Evolutionary conservation across 2,329 filamentous ascomycete species (phyloP).

Genomic region (Lasiodiplodia sp.): DNA sequence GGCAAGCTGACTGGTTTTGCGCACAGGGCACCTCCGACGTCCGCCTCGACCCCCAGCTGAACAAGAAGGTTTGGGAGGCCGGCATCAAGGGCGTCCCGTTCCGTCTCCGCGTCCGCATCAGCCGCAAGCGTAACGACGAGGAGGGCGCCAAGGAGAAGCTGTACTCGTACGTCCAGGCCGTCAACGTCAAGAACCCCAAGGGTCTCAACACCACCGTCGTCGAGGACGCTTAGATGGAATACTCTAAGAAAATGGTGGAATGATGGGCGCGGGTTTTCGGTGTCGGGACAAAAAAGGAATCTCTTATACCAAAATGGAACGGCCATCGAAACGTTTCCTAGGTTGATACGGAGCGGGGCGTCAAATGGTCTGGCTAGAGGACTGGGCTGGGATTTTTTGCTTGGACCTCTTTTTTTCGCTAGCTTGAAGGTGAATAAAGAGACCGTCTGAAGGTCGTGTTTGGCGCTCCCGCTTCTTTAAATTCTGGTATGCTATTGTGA

Average conservation of each 20-base stretch:
- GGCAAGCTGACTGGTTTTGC: not conserved
- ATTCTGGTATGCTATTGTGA: not conserved
- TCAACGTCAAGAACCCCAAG: constrained; percentile 99
- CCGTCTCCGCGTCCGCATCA: constrained; percentile 97
- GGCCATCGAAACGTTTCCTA: not conserved
- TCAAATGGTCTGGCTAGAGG: constrained; percentile 4
- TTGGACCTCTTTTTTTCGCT: constrained; percentile 6
- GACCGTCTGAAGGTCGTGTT: constrained; percentile 16
- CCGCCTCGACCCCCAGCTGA: constrained; percentile 96
- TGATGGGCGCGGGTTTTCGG: not conserved
- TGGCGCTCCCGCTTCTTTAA: constrained; percentile 7
- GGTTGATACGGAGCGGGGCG: not conserved
- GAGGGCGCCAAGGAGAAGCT: constrained; percentile 99
- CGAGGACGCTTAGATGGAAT: constrained; percentile 64
- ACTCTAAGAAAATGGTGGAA: not conserved
- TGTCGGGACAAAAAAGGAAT: not conserved
- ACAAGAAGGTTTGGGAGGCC: constrained; percentile 99
- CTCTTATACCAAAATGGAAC: constrained; percentile 12
- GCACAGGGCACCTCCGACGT: constrained; percentile 91
- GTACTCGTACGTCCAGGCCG: constrained; percentile 99
- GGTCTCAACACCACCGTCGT: constrained; percentile 93
- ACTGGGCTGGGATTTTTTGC: constrained; percentile 10
- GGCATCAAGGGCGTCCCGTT: constrained; percentile 99
- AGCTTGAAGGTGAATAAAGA: constrained; percentile 21
- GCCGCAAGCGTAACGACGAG: constrained; percentile 99